A percentile compares a stretch with the other conserved stretches of the same genome.
phyloP scores from a whole-genome alignment of 108 stramenopile genomes.

The Aurantiochytrium sp. region DNA sequence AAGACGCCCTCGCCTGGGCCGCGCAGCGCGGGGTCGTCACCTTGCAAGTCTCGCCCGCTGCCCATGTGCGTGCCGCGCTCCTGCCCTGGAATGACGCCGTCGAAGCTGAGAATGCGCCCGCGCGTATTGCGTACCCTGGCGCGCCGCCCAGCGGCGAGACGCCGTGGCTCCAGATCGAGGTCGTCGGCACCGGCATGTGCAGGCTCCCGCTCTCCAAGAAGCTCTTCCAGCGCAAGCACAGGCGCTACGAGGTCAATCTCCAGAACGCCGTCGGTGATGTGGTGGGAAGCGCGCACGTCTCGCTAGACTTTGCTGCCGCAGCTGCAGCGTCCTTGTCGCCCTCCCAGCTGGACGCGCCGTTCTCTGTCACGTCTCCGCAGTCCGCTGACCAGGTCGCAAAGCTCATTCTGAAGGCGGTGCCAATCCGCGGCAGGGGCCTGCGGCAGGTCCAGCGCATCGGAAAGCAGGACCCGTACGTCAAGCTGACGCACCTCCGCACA shows the following conservation, averaged over 20 bases:
- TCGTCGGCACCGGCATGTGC: background rate
- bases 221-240: too few species aligned
- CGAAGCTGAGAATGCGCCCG: too few species aligned
- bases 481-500: background rate
- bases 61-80: background rate
- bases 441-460: background rate
- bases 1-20: background rate
- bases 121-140: background rate
- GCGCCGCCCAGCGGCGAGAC: background rate
- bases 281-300: too few species aligned
- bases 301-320: too few species aligned
- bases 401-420: background rate
- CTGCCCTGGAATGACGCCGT: background rate
- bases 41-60: background rate
- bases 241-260: too few species aligned
- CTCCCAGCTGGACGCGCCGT: background rate
- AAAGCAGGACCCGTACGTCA: background rate
- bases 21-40: background rate
- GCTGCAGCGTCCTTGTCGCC: background rate
- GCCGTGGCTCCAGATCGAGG: background rate
- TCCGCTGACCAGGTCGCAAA: background rate
- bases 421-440: background rate
- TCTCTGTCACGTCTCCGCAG: background rate
- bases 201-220: too few species aligned
- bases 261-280: too few species aligned